These are phyloP conservation scores for Suillus variegatus DNA, from an alignment of 768 basidiomycete genomes.

Conservation along the genomic window DNA sequence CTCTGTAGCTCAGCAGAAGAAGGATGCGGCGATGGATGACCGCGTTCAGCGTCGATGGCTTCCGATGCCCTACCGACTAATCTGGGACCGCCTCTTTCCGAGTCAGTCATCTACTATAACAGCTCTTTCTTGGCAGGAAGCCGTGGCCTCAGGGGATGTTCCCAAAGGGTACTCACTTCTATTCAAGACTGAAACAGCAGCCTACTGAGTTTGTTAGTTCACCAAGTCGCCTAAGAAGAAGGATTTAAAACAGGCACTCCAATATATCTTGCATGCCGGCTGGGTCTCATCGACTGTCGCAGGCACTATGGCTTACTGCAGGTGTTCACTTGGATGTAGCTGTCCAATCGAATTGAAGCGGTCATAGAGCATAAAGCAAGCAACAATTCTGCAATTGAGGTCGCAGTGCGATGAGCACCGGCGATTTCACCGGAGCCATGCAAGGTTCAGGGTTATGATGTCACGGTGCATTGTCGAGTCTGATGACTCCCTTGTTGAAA, in stretches of 20 bases:
- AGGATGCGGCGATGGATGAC: conserved; percentile 23
- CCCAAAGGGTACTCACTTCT: background rate
- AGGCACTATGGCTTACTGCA: conserved; percentile 14
- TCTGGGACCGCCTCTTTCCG: conserved; percentile 2
- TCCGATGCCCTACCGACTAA: conserved; percentile 36
- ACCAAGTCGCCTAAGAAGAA: background rate
- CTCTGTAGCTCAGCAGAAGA: conserved; percentile 66
- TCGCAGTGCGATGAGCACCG: conserved; percentile 11
- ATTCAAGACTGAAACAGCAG: background rate
- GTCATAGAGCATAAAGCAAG: conserved; percentile 16
- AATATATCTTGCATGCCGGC: background rate
- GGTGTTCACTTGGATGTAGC: conserved; percentile 16
- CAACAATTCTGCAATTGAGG: conserved; percentile 20
- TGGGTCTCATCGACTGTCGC: background rate
- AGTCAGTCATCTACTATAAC: conserved; percentile 14
- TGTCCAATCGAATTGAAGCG: conserved; percentile 20
- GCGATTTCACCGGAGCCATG: conserved; percentile 3
- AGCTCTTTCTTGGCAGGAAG: conserved; percentile 11
- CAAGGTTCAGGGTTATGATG: background rate
- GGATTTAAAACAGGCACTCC: conserved; percentile 22
- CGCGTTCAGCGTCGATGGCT: conserved; percentile 30
- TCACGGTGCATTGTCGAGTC: conserved; percentile 17
- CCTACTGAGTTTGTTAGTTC: background rate
- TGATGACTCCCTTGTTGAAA: conserved; percentile 1
- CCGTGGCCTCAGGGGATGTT: background rate